Evolutionary conservation across 306 rosid species (phyloP).

Genomic region (Cercis canadensis): DNA sequence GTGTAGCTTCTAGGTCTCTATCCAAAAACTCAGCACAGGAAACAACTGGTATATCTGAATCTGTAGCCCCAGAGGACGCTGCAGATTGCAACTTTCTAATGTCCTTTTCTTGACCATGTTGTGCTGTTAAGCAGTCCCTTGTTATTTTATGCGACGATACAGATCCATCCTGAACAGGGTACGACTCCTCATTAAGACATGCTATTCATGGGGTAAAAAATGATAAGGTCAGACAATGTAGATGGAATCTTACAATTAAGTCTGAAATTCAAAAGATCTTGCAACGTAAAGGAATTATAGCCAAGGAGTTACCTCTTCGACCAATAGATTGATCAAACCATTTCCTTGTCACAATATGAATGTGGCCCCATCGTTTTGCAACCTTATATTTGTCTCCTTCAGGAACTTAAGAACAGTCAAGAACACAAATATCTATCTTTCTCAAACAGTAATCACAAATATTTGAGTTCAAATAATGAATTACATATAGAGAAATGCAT

Average conservation of each 20-base stretch:
- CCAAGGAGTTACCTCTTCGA: conserved; percentile 72
- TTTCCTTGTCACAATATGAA: conserved; percentile 74
- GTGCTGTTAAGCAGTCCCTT: conserved; percentile 52
- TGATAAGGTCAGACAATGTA: conserved; percentile 39
- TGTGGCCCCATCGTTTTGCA: conserved; percentile 84
- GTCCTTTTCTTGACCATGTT: conserved; percentile 66
- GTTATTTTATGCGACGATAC: conserved; percentile 62
- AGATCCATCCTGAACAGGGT: conserved; percentile 70
- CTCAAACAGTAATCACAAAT: conserved; percentile 20
- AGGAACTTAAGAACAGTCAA: conserved; percentile 82
- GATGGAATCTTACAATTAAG: conserved; percentile 28
- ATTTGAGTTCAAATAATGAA: conserved; percentile 14
- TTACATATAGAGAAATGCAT: conserved; percentile 9
- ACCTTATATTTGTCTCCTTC: conserved; percentile 96
- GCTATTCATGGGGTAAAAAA: conserved; percentile 52
- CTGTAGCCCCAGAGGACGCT: conserved; percentile 57
- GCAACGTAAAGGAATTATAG: conserved; percentile 29
- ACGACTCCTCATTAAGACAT: conserved; percentile 85
- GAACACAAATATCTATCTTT: conserved; percentile 51
- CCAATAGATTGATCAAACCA: conserved; percentile 90
- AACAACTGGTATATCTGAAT: conserved; percentile 52
- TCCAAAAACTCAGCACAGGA: conserved; percentile 52
- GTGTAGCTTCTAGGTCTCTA: conserved; percentile 64
- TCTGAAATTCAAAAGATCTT: conserved; percentile 27
- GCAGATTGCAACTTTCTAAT: conserved; percentile 57